These are phyloP conservation scores for Ogataea nitratoaversa DNA, from an alignment of 805 yeast species.

Conservation along the genomic window DNA sequence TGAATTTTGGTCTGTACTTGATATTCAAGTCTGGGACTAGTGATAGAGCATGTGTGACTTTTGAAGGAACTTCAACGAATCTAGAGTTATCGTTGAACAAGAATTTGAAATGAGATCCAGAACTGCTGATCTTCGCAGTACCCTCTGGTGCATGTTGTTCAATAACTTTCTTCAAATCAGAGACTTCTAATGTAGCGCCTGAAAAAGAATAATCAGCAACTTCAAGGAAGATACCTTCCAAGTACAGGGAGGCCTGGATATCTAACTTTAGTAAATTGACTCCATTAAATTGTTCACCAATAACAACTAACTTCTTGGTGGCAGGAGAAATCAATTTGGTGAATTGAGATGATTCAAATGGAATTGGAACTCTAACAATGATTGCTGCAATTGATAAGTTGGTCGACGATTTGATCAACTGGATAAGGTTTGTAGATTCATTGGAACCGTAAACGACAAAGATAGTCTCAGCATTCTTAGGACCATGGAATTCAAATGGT, in stretches of 20 bases:
- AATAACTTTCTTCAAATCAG: constrained; percentile 30
- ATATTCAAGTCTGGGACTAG: constrained; percentile 52
- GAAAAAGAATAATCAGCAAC: constrained; percentile 50
- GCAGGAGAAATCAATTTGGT: constrained; percentile 53
- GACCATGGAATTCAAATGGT: constrained; percentile 71
- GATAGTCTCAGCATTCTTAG: constrained; percentile 59
- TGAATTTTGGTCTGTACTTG: constrained; percentile 60
- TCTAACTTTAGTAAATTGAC: constrained; percentile 56
- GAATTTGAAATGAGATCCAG: constrained; percentile 46
- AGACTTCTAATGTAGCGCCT: constrained; percentile 20
- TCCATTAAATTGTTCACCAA: constrained; percentile 47
- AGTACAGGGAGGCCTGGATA: constrained; percentile 66
- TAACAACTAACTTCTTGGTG: constrained; percentile 57
- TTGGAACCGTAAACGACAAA: constrained; percentile 77
- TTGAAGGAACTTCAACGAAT: constrained; percentile 52
- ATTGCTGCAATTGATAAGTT: constrained; percentile 56
- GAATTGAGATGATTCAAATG: constrained; percentile 67
- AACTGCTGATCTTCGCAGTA: constrained; percentile 29
- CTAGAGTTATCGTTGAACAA: constrained; percentile 68
- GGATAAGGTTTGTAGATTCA: constrained; percentile 53
- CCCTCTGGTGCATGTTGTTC: constrained; percentile 9
- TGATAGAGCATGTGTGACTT: constrained; percentile 65
- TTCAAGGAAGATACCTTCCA: constrained; percentile 39
- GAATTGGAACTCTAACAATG: constrained; percentile 72
- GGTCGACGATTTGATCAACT: constrained; percentile 33